These are phyloP conservation scores for Phytophthora tubulina DNA, from an alignment of 352 stramenopile genomes.

Conservation along the genomic window DNA sequence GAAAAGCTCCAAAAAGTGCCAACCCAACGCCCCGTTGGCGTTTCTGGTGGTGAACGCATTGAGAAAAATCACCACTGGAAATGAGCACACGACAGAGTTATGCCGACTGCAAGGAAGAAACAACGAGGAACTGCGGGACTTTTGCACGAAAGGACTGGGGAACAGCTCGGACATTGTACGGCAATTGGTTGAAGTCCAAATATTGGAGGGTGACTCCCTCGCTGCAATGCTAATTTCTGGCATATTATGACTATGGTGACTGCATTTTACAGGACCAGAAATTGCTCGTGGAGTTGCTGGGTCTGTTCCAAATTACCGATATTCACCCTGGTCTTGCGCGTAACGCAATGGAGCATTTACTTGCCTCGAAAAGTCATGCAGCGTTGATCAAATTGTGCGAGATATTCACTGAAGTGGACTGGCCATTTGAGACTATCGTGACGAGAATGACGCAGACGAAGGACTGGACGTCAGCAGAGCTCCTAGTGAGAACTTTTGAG, in stretches of 20 bases:
- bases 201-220: background rate
- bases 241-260: background rate
- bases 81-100: conserved; percentile 8
- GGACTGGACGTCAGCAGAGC: conserved; percentile 70
- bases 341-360: conserved; percentile 31
- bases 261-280: conserved; percentile 53
- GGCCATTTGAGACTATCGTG: conserved; percentile 49
- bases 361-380: conserved; percentile 55
- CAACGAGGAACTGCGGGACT: conserved; percentile 41
- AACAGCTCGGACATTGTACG: conserved; percentile 26
- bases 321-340: conserved; percentile 38
- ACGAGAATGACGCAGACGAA: conserved; percentile 54
- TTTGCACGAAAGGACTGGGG: conserved; percentile 42
- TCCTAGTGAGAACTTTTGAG: conserved; percentile 56
- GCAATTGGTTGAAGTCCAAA: background rate
- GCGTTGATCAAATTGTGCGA: conserved; percentile 61
- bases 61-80: conserved; percentile 37
- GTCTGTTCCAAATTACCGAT: conserved; percentile 61
- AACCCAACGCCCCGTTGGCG: conserved; percentile 60
- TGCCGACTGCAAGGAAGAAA: conserved; percentile 30
- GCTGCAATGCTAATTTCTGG: background rate
- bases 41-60: conserved; percentile 68
- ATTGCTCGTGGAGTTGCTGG: conserved; percentile 66
- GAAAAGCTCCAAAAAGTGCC: conserved; percentile 49
- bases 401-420: conserved; percentile 45